A percentile compares a stretch with the other conserved stretches of the same genome.
These are phyloP conservation scores for Tirmania nivea DNA, from an alignment of 495 filamentous ascomycete genomes.

Conservation along the genomic window DNA sequence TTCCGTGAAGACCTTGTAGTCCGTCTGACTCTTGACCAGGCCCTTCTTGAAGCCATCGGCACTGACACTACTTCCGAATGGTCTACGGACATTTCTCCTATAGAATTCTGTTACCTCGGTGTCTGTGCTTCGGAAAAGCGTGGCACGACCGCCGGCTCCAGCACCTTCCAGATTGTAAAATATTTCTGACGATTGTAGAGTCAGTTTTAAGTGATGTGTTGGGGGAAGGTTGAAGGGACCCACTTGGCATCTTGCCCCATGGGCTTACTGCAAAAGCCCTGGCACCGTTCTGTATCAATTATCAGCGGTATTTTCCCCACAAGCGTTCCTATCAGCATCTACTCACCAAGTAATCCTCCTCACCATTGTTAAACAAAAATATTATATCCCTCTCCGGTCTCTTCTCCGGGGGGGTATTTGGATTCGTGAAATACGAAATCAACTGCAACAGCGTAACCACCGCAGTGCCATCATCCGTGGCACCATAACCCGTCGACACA, in stretches of 20 bases:
- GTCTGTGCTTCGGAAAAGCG: constrained; percentile 69
- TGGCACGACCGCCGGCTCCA: constrained; percentile 76
- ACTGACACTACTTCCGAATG: constrained; percentile 63
- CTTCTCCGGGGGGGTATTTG: constrained; percentile 28
- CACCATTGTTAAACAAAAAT: constrained; percentile 78
- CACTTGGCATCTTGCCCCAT: constrained; percentile 27
- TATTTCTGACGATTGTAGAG: constrained; percentile 40
- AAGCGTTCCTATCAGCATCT: background rate
- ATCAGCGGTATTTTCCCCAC: background rate
- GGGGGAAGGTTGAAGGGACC: constrained; percentile 1
- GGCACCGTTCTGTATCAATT: constrained; percentile 41
- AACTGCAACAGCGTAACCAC: constrained; percentile 70
- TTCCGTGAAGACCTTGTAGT: constrained; percentile 71
- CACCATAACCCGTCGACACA: constrained; percentile 61
- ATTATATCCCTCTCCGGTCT: constrained; percentile 62
- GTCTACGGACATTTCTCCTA: constrained; percentile 36
- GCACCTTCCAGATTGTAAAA: constrained; percentile 93
- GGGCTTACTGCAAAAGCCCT: constrained; percentile 69
- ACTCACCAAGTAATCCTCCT: constrained; percentile 61
- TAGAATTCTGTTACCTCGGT: constrained; percentile 69
- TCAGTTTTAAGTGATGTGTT: background rate
- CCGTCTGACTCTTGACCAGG: constrained; percentile 53
- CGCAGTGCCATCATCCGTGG: constrained; percentile 84
- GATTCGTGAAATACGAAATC: constrained; percentile 65
- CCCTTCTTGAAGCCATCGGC: constrained; percentile 65